These are phyloP conservation scores for Scheffersomyces lignosus DNA, from an alignment of 805 yeast genomes.

Conservation along the genomic window DNA sequence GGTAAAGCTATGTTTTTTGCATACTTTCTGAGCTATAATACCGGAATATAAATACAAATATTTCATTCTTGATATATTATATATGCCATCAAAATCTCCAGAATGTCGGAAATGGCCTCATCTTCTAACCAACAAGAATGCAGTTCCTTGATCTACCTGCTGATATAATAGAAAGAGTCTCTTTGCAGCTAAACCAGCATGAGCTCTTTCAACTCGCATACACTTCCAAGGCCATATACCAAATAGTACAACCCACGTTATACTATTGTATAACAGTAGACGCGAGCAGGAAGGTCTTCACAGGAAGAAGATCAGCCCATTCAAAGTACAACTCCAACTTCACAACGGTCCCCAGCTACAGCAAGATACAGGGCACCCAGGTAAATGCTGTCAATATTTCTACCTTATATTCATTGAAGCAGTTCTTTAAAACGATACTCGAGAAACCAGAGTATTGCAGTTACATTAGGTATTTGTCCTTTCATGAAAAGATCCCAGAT, in stretches of 20 bases:
- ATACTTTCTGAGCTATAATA: background rate
- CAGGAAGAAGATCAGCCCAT: background rate
- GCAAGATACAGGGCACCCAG: no score
- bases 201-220: conserved; percentile 9
- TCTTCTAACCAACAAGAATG: background rate
- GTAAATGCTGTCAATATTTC: conserved; percentile 8
- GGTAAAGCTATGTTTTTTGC: no score
- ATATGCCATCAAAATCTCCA: no score
- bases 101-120: no score
- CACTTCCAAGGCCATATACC: conserved; percentile 4
- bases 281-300: conserved; percentile 9
- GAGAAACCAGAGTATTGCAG: conserved; percentile 1
- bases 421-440: conserved; percentile 9
- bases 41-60: background rate
- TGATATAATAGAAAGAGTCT: conserved; percentile 9
- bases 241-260: conserved; percentile 5
- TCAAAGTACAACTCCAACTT: conserved; percentile 2
- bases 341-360: conserved; percentile 1
- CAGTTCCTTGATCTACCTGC: conserved; percentile 5
- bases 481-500: conserved; percentile 9
- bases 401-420: conserved; percentile 11
- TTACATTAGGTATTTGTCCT: conserved; percentile 5
- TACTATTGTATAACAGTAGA: conserved; percentile 8
- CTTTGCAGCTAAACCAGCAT: conserved; percentile 9
- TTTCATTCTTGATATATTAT: no score